Conservation (phyloP, 1,284 basidiomycete genomes). For the Cryptococcus floricola region DNA sequence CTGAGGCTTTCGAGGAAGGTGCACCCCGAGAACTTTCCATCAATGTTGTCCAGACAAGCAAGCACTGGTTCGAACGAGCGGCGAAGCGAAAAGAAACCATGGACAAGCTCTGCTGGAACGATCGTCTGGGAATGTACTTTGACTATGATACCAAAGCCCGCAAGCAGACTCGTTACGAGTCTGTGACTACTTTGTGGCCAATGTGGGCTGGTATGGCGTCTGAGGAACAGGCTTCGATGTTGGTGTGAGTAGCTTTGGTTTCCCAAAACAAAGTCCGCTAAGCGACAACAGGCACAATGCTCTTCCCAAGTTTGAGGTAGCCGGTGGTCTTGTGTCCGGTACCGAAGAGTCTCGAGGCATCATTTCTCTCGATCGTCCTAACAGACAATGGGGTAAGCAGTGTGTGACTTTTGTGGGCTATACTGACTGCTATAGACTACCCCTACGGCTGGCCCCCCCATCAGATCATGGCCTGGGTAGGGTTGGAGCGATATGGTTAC, state of each 20-base stretch:
- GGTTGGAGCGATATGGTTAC: slow-evolving; percentile 92
- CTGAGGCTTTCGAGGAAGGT: slow-evolving; percentile 63
- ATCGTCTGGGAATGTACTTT: slow-evolving; percentile 88
- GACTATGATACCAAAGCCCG: slow-evolving; percentile 91
- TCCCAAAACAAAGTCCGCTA: background rate
- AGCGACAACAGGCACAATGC: slow-evolving; percentile 62
- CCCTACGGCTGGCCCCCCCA: slow-evolving; percentile 78
- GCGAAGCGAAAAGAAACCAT: slow-evolving; percentile 76
- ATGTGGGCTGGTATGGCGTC: slow-evolving; percentile 96
- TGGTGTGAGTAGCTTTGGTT: slow-evolving; percentile 63
- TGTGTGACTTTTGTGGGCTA: background rate
- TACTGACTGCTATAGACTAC: slow-evolving; percentile 26
- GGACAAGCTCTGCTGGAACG: slow-evolving; percentile 95
- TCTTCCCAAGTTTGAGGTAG: slow-evolving; percentile 90
- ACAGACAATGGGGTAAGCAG: slow-evolving; percentile 80
- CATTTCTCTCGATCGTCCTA: slow-evolving; percentile 93
- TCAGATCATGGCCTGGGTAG: slow-evolving; percentile 96
- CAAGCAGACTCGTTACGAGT: slow-evolving; percentile 91
- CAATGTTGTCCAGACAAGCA: slow-evolving; percentile 62
- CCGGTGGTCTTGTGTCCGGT: slow-evolving; percentile 92
- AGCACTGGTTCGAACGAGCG: slow-evolving; percentile 87
- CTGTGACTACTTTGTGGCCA: slow-evolving; percentile 91
- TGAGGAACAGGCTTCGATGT: slow-evolving; percentile 86
- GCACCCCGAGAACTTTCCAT: slow-evolving; percentile 60
- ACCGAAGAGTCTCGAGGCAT: slow-evolving; percentile 95